Evolutionary conservation across 2,329 filamentous ascomycete genomes (phyloP), one percentile per base, ranked within the genome.

Genomic region (Endocalyx cinctus): DNA sequence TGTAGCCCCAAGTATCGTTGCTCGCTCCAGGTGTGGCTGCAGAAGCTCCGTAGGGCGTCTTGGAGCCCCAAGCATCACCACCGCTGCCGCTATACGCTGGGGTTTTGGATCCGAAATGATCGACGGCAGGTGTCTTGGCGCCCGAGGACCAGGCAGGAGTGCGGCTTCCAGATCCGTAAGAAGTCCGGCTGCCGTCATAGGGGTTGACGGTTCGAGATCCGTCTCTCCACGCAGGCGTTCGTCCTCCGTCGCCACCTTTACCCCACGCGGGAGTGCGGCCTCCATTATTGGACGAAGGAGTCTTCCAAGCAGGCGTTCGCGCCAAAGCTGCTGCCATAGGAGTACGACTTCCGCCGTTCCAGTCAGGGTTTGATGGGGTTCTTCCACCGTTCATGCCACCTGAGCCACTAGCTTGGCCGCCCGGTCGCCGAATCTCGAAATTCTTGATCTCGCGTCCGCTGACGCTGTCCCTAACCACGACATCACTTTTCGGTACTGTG

Each of bases 401-500:
- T 41, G 60, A 70, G 25, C 64, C 70, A 47, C 68, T 58, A 33
- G 51, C 41, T 37, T 53, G 51, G 34, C 69, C 68, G 17, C 66
- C 67, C 18, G 66, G 64, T 39, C 64, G 60, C 14, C 70, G 67
- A 34, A 63, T 64, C 31, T 64, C 61, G 37, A 76, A 76, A 37
- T 86, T 78, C 45, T 89, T 83, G 41, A 94, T 83, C n/a, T 74
- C 75, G 35, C 81, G 77, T 28, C 88, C 89, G 4, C 84, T 90
- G 35, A 83, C 63, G 42, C 77, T 85, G 67, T 98, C 90, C 59
- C 90, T 89, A 63, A 94, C 84, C 16, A 77, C 77, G n/a, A 98
- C 66, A 37, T 83, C 77, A 10, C 84, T 81, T 55, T 94, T 94
- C 14, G 80, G 76, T 22, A 97, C 78, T 6, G 83, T 88, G 41